Evolutionary conservation across 495 filamentous ascomycete species (phyloP), one percentile per base, ranked within the genome.

Genomic region (Xylaria flabelliformis): DNA sequence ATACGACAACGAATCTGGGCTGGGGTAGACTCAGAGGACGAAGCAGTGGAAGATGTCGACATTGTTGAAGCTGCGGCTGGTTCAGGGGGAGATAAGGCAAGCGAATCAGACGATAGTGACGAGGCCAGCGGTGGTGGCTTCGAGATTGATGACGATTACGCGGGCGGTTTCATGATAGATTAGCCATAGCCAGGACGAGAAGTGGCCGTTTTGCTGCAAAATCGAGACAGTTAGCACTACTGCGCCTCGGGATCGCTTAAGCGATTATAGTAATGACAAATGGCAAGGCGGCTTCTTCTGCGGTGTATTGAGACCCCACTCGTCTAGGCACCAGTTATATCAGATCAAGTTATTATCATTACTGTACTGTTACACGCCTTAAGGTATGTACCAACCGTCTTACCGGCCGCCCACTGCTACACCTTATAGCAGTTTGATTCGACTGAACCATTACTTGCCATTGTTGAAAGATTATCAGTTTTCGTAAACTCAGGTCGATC

Each of bases 1-100:
- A 94, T 99, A 68, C 85, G 90, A 64, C 88, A 97, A 81, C 88
- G 94, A 69, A 88, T 98, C 9, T 87, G 81, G 75, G 88, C 87
- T 12, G 79, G 83, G 48, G 81, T 85, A 10, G 82, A 84, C 68
- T 82, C 79, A 19, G 80, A 80, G 41, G 82, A 77, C 26, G 80
- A 81, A 64, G 72, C 74, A 58, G 61, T 51, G 13, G 69, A 71
- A 50, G n/a, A 46, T 15, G 4, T 1, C 58, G 62, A 39, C 55
- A 44, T 39, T 0, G 44, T 42, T 41, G 44, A 62, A 66, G 63
- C 58, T 48, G 67, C 10, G 46, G 76, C 70, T 50, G 77, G 66
- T 17, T 8, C 64, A 36, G 75, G 71, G 24, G 67, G 48, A 17
- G 72, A 70, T 7, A 51, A 71, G 34, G 74, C 48, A n/a, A 32